Percentiles rank a stretch among this genome's conserved stretches.
Evolutionary conservation across 1,139 yeast genomes (phyloP).

Genomic region (Suhomyces terraborum): DNA sequence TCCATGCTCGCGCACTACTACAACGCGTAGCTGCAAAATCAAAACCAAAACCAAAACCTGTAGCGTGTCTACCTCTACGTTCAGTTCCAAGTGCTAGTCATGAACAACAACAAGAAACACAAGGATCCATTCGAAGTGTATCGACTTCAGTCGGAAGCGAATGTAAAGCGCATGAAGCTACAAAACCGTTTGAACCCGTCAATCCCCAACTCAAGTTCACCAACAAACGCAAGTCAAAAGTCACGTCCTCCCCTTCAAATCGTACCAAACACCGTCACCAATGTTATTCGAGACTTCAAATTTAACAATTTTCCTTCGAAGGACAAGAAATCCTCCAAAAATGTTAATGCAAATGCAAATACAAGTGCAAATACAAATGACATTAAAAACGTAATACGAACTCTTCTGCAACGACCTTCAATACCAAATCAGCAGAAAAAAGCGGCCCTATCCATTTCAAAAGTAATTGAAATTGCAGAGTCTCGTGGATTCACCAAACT

Average conservation of each 20-base stretch:
- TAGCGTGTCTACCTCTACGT: neutral
- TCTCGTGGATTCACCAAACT: neutral
- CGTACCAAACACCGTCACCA: neutral
- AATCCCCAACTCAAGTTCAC: neutral
- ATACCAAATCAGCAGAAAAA: neutral
- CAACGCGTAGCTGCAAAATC: neutral
- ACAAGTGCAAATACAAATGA: neutral
- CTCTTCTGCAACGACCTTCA: neutral
- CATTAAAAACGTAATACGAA: slow-evolving; percentile 3
- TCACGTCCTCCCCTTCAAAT: slow-evolving; percentile 7
- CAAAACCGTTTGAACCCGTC: slow-evolving; percentile 15
- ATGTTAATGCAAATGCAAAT: too few species aligned
- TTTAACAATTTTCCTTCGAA: neutral
- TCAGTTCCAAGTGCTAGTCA: neutral
- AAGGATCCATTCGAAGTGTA: slow-evolving; percentile 24
- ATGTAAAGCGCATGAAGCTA: slow-evolving; percentile 20
- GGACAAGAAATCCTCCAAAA: neutral
- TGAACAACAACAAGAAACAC: slow-evolving; percentile 1
- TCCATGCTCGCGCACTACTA: too few species aligned
- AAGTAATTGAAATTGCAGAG: slow-evolving; percentile 5
- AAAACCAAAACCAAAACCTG: too few species aligned
- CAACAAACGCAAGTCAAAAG: neutral
- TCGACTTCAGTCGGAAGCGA: slow-evolving; percentile 18
- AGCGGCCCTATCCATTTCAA: slow-evolving; percentile 5
- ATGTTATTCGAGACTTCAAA: neutral